Evolutionary conservation across 1,284 basidiomycete species (phyloP), one percentile per base, ranked within the genome.

Genomic region (Austroboletus novae-zelandiae): DNA sequence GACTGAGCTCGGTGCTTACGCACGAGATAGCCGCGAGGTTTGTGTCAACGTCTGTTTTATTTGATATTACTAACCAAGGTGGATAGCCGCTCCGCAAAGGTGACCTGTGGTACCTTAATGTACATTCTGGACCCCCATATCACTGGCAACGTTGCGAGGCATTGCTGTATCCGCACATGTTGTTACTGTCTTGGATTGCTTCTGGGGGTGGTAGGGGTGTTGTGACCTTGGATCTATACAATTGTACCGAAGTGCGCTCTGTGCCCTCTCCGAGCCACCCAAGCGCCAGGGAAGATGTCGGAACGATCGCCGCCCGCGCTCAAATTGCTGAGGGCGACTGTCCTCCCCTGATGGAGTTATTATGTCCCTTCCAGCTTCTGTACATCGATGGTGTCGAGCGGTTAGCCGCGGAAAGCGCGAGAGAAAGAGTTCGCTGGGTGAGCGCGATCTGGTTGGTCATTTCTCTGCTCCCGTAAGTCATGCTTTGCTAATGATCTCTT

Each of bases 341-440:
- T 5, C 76, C 78, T 25, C 55, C 66, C 15, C 63, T 86, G 47
- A 77, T 86, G 66, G 85, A 91, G 55, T 77, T 81, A 49, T 66
- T 95, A 8, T 91, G 90, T 48, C 92, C 92, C 0, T 94, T 95
- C 71, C 90, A 93, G 62, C 78, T 95, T 71, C 64, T 92, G 31
- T 95, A 95, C 62, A 79, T 80, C 17, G 93, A 95, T 66, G 92
- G 92, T 4, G 83, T 91, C 1, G 93, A 95, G 66, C 72, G 91
- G 11, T 65, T 95, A 11, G 92, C 84, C 1, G 85, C 89, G 18
- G 91, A 93, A 61, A 92, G 88, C 54, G 79, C 91, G 5, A 68
- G 86, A 50, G 89, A 94, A 61, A 76, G 92, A 55, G 87, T 91
- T 43, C 81, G 86, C 67, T 94, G 93, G 92, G 89, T 94, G 20